Conservation (phyloP, 2,329 filamentous ascomycete species). For the Westerdykella aurantiaca region DNA sequence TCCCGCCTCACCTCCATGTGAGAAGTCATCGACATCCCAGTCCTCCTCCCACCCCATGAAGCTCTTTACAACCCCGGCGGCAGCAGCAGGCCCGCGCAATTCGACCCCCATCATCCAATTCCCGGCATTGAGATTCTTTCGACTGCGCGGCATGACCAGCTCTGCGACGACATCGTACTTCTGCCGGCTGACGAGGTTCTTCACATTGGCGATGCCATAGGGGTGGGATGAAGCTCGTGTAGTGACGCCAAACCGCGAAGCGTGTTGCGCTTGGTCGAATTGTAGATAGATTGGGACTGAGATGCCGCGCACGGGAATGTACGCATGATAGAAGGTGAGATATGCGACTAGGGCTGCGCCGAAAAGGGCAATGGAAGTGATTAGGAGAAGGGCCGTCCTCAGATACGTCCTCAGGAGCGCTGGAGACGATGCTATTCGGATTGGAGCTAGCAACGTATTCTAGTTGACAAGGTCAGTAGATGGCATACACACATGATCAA, state of each 20-base stretch:
- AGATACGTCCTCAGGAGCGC: constrained; percentile 60
- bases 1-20: constrained; percentile 9
- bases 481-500: neutral
- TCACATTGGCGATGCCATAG: constrained; percentile 48
- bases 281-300: constrained; percentile 59
- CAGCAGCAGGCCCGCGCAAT: constrained; percentile 46
- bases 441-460: constrained; percentile 50
- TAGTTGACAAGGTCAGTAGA: constrained; percentile 25
- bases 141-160: constrained; percentile 72
- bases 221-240: constrained; percentile 28
- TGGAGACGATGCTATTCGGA: constrained; percentile 54
- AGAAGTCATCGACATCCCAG: constrained; percentile 21
- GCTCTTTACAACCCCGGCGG: constrained; percentile 11
- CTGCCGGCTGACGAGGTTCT: constrained; percentile 54
- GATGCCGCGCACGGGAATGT: constrained; percentile 61
- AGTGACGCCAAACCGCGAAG: neutral
- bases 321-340: constrained; percentile 61
- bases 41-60: constrained; percentile 29
- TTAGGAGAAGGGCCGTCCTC: constrained; percentile 50
- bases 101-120: constrained; percentile 92
- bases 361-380: constrained; percentile 51
- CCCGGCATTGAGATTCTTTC: constrained; percentile 66
- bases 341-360: constrained; percentile 57
- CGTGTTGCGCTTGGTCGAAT: constrained; percentile 47
- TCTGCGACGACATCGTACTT: constrained; percentile 77